Conservation (phyloP, 805 yeast species). For the Cephaloascus fragrans region DNA sequence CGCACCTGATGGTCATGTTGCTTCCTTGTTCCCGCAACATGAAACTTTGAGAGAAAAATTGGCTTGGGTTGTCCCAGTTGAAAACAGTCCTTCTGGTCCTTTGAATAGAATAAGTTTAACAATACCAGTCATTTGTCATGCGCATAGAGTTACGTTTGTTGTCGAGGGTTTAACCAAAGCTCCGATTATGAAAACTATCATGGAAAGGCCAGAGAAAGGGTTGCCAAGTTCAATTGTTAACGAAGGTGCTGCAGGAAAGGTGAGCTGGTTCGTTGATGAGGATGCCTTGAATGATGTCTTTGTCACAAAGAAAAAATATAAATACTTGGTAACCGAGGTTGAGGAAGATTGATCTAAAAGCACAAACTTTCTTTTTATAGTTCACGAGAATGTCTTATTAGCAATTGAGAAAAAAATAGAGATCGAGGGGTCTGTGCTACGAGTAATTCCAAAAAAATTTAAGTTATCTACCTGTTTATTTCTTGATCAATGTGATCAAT, state of each 20-base stretch:
- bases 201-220: slow-evolving; percentile 97
- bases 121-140: slow-evolving; percentile 90
- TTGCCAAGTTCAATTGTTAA: slow-evolving; percentile 89
- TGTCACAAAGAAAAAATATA: slow-evolving; percentile 63
- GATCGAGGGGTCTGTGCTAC: too few relatives aligned
- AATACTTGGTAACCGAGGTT: slow-evolving; percentile 31
- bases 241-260: slow-evolving; percentile 94
- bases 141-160: slow-evolving; percentile 86
- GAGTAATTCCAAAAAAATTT: too few relatives aligned
- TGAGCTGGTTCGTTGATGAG: slow-evolving; percentile 95
- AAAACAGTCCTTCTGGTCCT: slow-evolving; percentile 87
- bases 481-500: background rate
- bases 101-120: slow-evolving; percentile 78
- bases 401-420: too few relatives aligned
- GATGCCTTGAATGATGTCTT: slow-evolving; percentile 79
- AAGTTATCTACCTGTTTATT: background rate
- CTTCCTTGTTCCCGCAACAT: slow-evolving; percentile 91
- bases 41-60: slow-evolving; percentile 79
- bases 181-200: slow-evolving; percentile 78
- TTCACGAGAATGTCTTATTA: background rate
- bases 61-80: slow-evolving; percentile 94
- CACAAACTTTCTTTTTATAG: background rate
- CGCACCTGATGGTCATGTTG: slow-evolving; percentile 98
- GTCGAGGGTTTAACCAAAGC: slow-evolving; percentile 96
- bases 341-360: slow-evolving; percentile 1